These are phyloP conservation scores for Saksenaea oblongispora DNA, from an alignment of 371 early-diverging fungal genomes.

Conservation along the genomic window DNA sequence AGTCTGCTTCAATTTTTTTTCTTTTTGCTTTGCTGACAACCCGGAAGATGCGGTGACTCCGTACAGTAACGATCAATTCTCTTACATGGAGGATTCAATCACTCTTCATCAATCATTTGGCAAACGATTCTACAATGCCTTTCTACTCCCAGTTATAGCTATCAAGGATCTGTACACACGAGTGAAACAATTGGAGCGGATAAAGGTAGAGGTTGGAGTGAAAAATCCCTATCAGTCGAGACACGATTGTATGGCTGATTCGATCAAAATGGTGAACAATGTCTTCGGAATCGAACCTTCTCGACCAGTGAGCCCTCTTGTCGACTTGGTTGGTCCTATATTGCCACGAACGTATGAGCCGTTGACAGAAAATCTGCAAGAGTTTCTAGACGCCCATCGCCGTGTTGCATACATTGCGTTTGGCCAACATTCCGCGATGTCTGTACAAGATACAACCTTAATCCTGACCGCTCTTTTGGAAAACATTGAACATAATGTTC, in stretches of 20 bases:
- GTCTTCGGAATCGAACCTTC: slow-evolving; percentile 25
- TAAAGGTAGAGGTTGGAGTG: not conserved
- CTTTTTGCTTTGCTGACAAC: not conserved
- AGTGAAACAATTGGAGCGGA: not conserved
- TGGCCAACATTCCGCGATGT: slow-evolving; percentile 27
- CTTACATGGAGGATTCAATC: slow-evolving; percentile 8
- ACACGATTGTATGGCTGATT: not conserved
- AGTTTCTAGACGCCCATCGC: slow-evolving; percentile 19
- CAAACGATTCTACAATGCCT: slow-evolving; percentile 16
- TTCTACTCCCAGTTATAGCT: slow-evolving; percentile 10
- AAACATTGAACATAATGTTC: slow-evolving; percentile 11
- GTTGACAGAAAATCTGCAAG: slow-evolving; percentile 12
- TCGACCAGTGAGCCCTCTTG: slow-evolving; percentile 31
- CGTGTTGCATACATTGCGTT: slow-evolving; percentile 37
- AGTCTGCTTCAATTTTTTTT: too few species aligned
- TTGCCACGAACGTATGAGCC: slow-evolving; percentile 16
- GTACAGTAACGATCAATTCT: slow-evolving; percentile 19
- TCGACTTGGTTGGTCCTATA: slow-evolving; percentile 38
- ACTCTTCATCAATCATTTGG: slow-evolving; percentile 10
- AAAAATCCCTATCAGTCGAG: not conserved
- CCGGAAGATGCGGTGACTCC: slow-evolving; percentile 23
- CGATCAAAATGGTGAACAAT: slow-evolving; percentile 27
- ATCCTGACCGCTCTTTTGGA: slow-evolving; percentile 21
- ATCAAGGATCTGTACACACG: not conserved
- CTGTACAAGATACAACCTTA: slow-evolving; percentile 2